Conservation (phyloP, 2,329 filamentous ascomycete species). For the Cladophialophora carrionii region DNA sequence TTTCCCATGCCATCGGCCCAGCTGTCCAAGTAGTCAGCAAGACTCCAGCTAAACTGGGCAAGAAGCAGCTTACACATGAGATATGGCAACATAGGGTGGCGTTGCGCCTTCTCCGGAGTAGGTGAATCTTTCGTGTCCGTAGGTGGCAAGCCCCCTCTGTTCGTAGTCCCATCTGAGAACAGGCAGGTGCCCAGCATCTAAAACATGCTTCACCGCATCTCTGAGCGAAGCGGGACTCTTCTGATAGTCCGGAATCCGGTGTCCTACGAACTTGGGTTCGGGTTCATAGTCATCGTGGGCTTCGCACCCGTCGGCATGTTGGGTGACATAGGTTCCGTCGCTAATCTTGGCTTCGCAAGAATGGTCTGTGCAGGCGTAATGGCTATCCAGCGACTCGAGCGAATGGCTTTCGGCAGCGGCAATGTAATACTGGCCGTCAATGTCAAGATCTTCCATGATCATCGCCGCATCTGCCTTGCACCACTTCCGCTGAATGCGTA, state of each 20-base stretch:
- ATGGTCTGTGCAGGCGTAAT: constrained; percentile 2
- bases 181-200: neutral
- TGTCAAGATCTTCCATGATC: constrained; percentile 5
- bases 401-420: constrained; percentile 3
- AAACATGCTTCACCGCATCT: constrained; percentile 1
- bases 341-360: constrained; percentile 4
- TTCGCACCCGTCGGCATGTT: neutral
- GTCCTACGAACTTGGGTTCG: neutral
- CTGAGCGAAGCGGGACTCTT: neutral
- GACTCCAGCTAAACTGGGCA: neutral
- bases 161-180: constrained; percentile 4
- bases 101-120: neutral
- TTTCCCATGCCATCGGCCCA: constrained; percentile 6
- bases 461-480: constrained; percentile 5
- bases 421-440: constrained; percentile 4
- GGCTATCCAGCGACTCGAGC: constrained; percentile 2
- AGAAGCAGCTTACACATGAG: constrained; percentile 1
- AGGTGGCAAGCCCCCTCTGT: neutral
- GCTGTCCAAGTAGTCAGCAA: neutral
- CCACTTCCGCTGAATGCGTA: constrained; percentile 5
- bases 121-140: constrained; percentile 2
- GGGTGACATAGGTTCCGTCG: neutral
- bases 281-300: constrained; percentile 1
- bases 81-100: constrained; percentile 3
- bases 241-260: neutral